Conservation (phyloP, 2,329 filamentous ascomycete species). For the Penicillium sp. region DNA sequence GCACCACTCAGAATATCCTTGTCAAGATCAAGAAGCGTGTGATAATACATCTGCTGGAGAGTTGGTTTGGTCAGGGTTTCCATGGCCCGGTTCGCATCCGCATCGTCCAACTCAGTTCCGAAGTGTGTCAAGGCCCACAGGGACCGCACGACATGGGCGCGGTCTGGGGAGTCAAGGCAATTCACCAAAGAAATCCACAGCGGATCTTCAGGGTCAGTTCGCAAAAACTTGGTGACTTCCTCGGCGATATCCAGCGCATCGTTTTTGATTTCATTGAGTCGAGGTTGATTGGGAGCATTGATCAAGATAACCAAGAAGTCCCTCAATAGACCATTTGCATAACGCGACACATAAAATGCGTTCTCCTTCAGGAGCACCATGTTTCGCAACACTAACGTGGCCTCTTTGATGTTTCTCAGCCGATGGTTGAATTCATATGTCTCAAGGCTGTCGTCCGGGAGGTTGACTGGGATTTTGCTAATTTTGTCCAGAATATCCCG, state of each 20-base stretch:
- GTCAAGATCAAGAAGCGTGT: conserved; percentile 58
- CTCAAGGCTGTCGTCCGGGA: conserved; percentile 66
- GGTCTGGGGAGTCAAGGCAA: conserved; percentile 66
- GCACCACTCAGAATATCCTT: conserved; percentile 86
- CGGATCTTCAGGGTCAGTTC: conserved; percentile 68
- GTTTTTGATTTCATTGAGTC: conserved; percentile 79
- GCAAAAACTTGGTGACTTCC: conserved; percentile 79
- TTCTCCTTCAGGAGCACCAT: conserved; percentile 95
- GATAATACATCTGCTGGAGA: conserved; percentile 53
- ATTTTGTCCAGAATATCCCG: conserved; percentile 72
- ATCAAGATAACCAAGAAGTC: conserved; percentile 82
- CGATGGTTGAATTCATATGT: conserved; percentile 67
- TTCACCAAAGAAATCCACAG: conserved; percentile 68
- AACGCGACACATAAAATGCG: conserved; percentile 72
- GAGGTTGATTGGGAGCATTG: conserved; percentile 68
- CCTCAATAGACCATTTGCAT: conserved; percentile 63
- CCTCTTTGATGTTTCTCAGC: conserved; percentile 77
- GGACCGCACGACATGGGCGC: conserved; percentile 75
- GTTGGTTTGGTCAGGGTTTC: conserved; percentile 64
- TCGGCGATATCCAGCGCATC: conserved; percentile 89
- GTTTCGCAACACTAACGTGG: conserved; percentile 83
- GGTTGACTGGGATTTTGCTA: conserved; percentile 56
- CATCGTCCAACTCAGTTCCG: conserved; percentile 78
- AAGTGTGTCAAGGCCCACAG: conserved; percentile 81
- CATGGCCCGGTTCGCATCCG: conserved; percentile 62